phyloP scores from a whole-genome alignment of 2,329 filamentous ascomycete genomes.

The Xylariaceae sp. region DNA sequence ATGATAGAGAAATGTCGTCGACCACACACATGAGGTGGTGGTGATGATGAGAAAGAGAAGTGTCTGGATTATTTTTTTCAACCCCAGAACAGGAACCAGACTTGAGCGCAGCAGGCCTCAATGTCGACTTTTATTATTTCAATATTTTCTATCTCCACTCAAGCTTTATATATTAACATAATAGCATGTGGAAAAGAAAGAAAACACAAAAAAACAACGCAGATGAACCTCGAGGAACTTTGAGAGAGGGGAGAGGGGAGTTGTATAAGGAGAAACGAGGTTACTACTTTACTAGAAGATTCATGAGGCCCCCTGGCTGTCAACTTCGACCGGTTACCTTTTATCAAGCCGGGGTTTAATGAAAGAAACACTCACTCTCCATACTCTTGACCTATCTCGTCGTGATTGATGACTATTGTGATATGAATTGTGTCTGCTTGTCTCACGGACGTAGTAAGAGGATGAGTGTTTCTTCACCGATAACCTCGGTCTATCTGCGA shows the following conservation, averaged over 20 bases:
- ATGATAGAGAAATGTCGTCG: constrained; percentile 12
- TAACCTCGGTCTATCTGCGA: too few relatives aligned
- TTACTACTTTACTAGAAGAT: neutral
- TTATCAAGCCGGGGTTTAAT: too few relatives aligned
- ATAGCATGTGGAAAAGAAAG: neutral
- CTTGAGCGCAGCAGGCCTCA: neutral
- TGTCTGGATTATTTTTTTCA: constrained; percentile 1
- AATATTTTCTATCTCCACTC: neutral
- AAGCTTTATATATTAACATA: neutral
- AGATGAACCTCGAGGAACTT: neutral
- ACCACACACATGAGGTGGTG: neutral
- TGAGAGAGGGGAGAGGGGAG: neutral
- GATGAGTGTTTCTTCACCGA: too few relatives aligned
- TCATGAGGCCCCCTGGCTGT: too few relatives aligned
- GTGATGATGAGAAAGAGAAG: neutral
- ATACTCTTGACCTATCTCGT: too few relatives aligned
- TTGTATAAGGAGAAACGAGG: neutral
- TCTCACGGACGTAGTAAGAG: too few relatives aligned
- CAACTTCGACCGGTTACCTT: too few relatives aligned
- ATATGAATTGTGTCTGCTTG: too few relatives aligned
- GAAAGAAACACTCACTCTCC: too few relatives aligned
- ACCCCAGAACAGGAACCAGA: neutral
- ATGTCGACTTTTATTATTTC: neutral
- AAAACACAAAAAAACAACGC: neutral
- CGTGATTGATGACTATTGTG: too few relatives aligned